phyloP scores from a whole-genome alignment of 345 rosid species.

The Euphorbia lathyris region DNA sequence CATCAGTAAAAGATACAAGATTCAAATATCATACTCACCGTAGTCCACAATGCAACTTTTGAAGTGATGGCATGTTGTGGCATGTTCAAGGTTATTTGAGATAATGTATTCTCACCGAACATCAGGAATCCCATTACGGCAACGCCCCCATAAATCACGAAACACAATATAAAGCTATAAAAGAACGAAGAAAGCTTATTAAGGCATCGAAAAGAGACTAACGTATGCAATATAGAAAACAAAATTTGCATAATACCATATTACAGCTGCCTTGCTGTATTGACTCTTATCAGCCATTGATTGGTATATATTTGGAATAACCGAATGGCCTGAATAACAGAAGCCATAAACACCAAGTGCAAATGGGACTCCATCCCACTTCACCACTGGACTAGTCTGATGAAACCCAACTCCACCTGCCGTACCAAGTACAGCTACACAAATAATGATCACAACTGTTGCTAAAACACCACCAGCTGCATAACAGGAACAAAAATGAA shows the following conservation, averaged over 20 bases:
- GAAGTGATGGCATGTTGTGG: conserved; percentile 57
- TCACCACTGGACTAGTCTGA: conserved; percentile 60
- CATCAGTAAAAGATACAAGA: neutral
- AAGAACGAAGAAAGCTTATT: conserved; percentile 5
- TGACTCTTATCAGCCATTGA: conserved; percentile 93
- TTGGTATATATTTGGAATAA: conserved; percentile 90
- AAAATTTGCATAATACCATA: conserved; percentile 42
- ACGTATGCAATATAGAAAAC: neutral
- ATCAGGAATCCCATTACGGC: conserved; percentile 78
- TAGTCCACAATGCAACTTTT: conserved; percentile 77
- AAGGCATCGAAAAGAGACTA: neutral
- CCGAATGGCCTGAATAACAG: conserved; percentile 81
- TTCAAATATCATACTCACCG: conserved; percentile 43
- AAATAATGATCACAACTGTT: conserved; percentile 53
- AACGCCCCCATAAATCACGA: conserved; percentile 63
- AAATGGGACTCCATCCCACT: conserved; percentile 83
- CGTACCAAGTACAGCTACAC: conserved; percentile 56
- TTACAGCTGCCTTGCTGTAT: conserved; percentile 58
- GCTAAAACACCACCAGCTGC: conserved; percentile 90
- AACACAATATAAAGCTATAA: conserved; percentile 68
- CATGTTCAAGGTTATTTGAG: conserved; percentile 89
- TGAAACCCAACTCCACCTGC: conserved; percentile 68
- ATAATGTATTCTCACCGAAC: conserved; percentile 82
- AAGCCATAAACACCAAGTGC: conserved; percentile 83
- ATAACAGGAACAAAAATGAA: conserved; percentile 8